Evolutionary conservation across 1,284 basidiomycete species (phyloP), one percentile per base, ranked within the genome.

Genomic region (Kalmanozyma brasiliensis): DNA sequence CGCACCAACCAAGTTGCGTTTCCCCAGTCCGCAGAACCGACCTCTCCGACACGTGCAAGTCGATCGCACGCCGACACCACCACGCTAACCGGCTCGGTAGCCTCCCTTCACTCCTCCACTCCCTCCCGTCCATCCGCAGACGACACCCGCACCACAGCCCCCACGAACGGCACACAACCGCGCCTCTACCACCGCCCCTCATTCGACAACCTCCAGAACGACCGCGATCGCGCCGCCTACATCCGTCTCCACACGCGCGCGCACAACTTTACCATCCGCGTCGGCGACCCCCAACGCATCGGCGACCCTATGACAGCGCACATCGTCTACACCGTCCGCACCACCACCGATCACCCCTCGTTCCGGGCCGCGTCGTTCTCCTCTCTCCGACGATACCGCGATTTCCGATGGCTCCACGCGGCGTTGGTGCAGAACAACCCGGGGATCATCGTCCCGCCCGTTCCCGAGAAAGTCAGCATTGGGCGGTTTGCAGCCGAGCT

Each of bases 371-470:
- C 23, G 24, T 64, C 77, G 19, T 76, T 79, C 34, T 79, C 93
- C 4, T 94, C 96, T 33, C 88, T 99, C 8, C 88, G 95, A 17
- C 89, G 95, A 20, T 99, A 96, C 83, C 93, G 91, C 19, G 96
- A 99, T 83, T 99, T 98, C 80, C 86, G 97, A 19, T 98, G 96
- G 95, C 84, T 99, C 0, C 96, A 92, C 81, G 94, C 95, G 76
- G 89, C 90, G 0, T 86, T 99, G 1, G 90, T 90, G 0, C 82
- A 85, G 75, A 98, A 97, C 84, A 98, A 98, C 78, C 94, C 96
- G 1, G 96, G 95, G 4, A 93, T 98, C 5, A 91, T 98, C 44
- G 92, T 99, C 0, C 96, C 95, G 4, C 94, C 95, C 0, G 91
- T 92, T 1, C 95, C 95, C 0, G 95, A 95, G 83, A 99, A 99